Conservation (phyloP, 2,329 filamentous ascomycete genomes). For the Botrytis byssoidea region DNA sequence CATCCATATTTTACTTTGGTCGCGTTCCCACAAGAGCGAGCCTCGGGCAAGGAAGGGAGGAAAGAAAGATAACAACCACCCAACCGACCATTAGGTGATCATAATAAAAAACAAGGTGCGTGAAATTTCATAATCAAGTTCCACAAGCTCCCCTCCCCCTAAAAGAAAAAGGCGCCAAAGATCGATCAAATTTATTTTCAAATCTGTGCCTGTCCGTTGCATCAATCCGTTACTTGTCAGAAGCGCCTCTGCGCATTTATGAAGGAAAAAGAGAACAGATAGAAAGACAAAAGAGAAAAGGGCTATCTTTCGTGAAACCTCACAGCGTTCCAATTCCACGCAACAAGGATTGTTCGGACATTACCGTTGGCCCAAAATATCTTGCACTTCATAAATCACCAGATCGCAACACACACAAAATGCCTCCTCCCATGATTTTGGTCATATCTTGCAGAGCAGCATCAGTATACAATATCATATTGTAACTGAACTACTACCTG, state of each 20-base stretch:
- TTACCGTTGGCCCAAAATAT: slow-evolving; percentile 27
- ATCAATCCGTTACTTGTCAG: slow-evolving; percentile 16
- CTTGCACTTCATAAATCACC: slow-evolving; percentile 29
- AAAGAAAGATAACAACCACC: background rate
- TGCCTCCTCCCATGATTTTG: slow-evolving; percentile 30
- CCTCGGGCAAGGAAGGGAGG: background rate
- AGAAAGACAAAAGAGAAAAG: background rate
- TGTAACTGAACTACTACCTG: slow-evolving; percentile 19
- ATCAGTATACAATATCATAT: slow-evolving; percentile 22
- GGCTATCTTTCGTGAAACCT: slow-evolving; percentile 32
- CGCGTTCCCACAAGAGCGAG: background rate
- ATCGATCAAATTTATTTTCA: slow-evolving; percentile 17
- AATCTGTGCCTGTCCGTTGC: slow-evolving; percentile 19
- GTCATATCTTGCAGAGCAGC: slow-evolving; percentile 32
- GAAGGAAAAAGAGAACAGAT: background rate
- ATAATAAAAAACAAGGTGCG: slow-evolving; percentile 11
- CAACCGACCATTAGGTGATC: slow-evolving; percentile 3
- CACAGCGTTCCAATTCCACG: slow-evolving; percentile 31
- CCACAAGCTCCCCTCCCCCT: background rate
- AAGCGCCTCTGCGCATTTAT: slow-evolving; percentile 9
- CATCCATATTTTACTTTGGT: background rate
- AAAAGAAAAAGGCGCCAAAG: background rate
- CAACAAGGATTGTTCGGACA: slow-evolving; percentile 35
- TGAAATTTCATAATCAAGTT: slow-evolving; percentile 20
- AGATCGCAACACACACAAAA: slow-evolving; percentile 35